Base-by-base conservation (phyloP, 192 early-diverging fungal species). In the Coemansia sp. region DNA sequence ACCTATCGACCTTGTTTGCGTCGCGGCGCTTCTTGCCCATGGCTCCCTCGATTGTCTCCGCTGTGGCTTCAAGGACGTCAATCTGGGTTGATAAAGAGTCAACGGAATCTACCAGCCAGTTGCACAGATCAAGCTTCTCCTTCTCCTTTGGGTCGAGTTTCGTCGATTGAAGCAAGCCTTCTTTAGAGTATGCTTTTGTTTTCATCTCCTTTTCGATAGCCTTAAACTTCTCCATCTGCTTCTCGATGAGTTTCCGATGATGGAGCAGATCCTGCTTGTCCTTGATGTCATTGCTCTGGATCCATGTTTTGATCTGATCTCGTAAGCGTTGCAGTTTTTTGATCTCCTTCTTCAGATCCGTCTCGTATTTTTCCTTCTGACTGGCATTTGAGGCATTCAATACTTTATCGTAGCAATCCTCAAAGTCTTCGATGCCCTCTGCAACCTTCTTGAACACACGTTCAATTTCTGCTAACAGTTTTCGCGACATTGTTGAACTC, bases 171-270 rank as follows among this genome's bases (percentile, higher is more conserved):
- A 85, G 70, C 49, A 99, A 72, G 20, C 97, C 97, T 77, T 97
- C 97, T 77, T 96, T 93, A 29, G 96, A 98, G 72, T 89, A 99
- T 4, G 97, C 96, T 71, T 99, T 99, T 48, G 95, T 96, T 78
- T 99, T 99, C 85, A 99, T 93, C 74, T 97, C 97, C 74, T 96
- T 96, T 70, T 99, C 97, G 35, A 89, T 88, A 7, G 93, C 94
- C 83, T 99, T 99, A 85, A 99, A 99, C 67, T 87, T 87, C 71
- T 99, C 97, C 97, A 99, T 99, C 89, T 98, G 94, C 89, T 81
- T 80, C 57, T 99, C 97, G 68, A 99, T 99, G 6, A 95, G 86
- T 68, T 93, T 92, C 67, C 97, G 85, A 63, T 94, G 95, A 21
- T 98, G 94, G 58, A 91, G 66, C 56, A 99, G 84, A 23, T 88